Base-by-base conservation (phyloP, 1,139 yeast species). In the Debaryomyces nepalensis region DNA sequence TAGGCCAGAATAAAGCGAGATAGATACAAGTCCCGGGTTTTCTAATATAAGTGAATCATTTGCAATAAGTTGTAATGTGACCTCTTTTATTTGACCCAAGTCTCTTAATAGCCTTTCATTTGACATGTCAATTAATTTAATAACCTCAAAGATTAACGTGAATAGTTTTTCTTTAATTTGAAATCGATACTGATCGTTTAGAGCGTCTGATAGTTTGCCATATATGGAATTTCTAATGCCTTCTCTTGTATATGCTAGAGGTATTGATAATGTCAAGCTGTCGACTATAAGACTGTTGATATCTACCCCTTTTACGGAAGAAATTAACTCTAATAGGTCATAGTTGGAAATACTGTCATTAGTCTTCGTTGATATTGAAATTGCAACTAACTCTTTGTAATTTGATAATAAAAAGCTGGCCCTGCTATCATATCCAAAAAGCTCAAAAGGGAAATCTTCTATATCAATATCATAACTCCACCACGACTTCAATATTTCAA, bases 401-500 rank as follows among this genome's bases (percentile, higher is more conserved):
- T 66, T 66, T 2, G 57, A 57, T 1, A 43, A 30, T 7, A 62
- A 46, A 44, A 77, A 75, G 0, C 59, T 57, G 1, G 46, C 41
- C 2, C 50, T 42, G n/a, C 53, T 50, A 2, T 40, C 12, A 45
- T 64, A 75, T 0, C 61, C 73, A 48, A 78, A 67, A 2, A 73
- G 44, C 1, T 46, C 45, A 45, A 40, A 68, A 0, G 83, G 84
- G 47, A 78, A 77, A 1, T 53, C 48, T 0, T 48, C 43, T 11
- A 76, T 49, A 2, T 56, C 50, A 14, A 54, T 47, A 10, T 63
- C 63, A 42, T 58, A 64, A n/a, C 57, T 53, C 56, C 64, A 60
- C 82, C 82, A 74, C 38, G 64, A 61, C 48, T 69, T 63, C 32
- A 75, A 56, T 3, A 74, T 43, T 23, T 73, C 71, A 14, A 66